A percentile compares a stretch with the other conserved stretches of the same genome.
Evolutionary conservation across 2,329 filamentous ascomycete genomes (phyloP).

Genomic region (Cytospora piceae): DNA sequence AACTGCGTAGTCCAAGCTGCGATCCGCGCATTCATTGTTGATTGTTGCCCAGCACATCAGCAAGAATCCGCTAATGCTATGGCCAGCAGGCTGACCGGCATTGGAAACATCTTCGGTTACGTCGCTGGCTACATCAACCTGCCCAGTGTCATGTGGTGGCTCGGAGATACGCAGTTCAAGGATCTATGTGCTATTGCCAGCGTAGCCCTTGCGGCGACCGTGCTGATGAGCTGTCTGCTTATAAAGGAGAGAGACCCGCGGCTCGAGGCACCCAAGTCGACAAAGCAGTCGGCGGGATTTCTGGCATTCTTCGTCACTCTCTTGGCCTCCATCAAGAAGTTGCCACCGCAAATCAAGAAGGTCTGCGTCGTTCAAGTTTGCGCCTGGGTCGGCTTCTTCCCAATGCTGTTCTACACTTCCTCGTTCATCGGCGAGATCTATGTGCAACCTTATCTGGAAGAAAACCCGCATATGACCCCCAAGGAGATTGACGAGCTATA

Average conservation of each 20-base stretch:
- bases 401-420: slow-evolving; percentile 92
- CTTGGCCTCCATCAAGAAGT: slow-evolving; percentile 72
- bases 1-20: slow-evolving; percentile 74
- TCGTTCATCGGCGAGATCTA: slow-evolving; percentile 95
- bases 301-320: slow-evolving; percentile 80
- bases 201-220: slow-evolving; percentile 69
- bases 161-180: slow-evolving; percentile 91
- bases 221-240: slow-evolving; percentile 68
- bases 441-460: slow-evolving; percentile 76
- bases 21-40: slow-evolving; percentile 89
- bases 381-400: slow-evolving; percentile 95
- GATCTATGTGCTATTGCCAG: slow-evolving; percentile 86
- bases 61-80: slow-evolving; percentile 94
- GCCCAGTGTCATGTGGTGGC: slow-evolving; percentile 72
- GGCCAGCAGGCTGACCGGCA: slow-evolving; percentile 82
- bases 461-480: slow-evolving; percentile 77
- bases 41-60: slow-evolving; percentile 89
- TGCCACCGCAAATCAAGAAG: slow-evolving; percentile 80
- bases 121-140: slow-evolving; percentile 84
- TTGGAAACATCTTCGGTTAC: slow-evolving; percentile 91
- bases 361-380: slow-evolving; percentile 85
- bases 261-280: slow-evolving; percentile 64
- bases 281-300: slow-evolving; percentile 61
- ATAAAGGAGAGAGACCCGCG: slow-evolving; percentile 83
- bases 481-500: slow-evolving; percentile 78